Evolutionary conservation across 2,329 filamentous ascomycete genomes (phyloP), one percentile per base, ranked within the genome.

Genomic region (Pezizomycotina sp.): DNA sequence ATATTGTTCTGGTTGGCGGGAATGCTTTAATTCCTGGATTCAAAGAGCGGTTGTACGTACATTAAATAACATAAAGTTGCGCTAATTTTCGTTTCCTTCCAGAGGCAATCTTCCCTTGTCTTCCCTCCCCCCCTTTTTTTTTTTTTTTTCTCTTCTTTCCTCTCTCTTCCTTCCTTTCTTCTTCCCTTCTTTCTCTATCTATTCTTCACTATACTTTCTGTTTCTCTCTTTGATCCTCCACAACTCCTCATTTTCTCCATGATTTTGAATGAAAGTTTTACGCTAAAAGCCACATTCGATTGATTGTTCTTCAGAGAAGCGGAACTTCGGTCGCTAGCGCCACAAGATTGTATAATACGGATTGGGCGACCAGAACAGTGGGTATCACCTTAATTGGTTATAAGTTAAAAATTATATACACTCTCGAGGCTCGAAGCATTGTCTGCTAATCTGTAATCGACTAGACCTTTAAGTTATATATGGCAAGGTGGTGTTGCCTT

Each of bases 1-100:
- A 95, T 48, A 69, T 95, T 3, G 60, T 93, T 2, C 75, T 92
- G 0, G 80, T 93, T 0, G 89, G 89, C 2, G 89, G 89, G 3
- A 92, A 81, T 53, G 68, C 77, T 0, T 63, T 77, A 12, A 73
- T 93, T 16, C 67, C 75, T 1, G 84, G 84, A 0, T 86, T 98
- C 47, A 68, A 83, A 46, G 71, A 81, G 52, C 69, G 89, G 37
- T 55, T 98, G 48, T 74, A 59, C 47, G 61, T 51, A 10, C 26
- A 7, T 22, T 12, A 7, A 2, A 18, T 18, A 13, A 13, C 22
- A 23, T 23, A 14, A 24, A 21, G 20, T 4, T 16, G 7, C 9
- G 16, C 13, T 12, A 26, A 12, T n/a, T 13, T 7, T 8, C 12
- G 20, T 10, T 9, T 30, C 33, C 28, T 32, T 10, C 14, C 7